Conservation (phyloP, 106 monocot species). For the Platanthera zijinensis region DNA sequence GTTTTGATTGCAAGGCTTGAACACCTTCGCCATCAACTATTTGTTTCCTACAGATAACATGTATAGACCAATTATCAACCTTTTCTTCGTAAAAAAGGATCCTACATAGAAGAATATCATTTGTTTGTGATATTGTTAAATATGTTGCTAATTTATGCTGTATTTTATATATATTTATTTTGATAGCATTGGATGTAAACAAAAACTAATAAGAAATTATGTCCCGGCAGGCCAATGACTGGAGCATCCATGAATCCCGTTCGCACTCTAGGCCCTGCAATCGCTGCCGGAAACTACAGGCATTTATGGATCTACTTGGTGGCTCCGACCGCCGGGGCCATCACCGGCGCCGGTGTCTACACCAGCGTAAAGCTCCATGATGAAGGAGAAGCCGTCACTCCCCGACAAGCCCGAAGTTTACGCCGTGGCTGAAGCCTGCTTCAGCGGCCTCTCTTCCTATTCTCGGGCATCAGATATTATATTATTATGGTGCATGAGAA, state of each 20-base stretch:
- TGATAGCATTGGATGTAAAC: too few species aligned
- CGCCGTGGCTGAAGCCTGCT: constrained; percentile 30
- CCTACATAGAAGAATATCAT: too few species aligned
- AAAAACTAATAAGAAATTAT: background rate
- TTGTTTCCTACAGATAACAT: too few species aligned
- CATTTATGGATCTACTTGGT: constrained; percentile 86
- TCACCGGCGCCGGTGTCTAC: constrained; percentile 66
- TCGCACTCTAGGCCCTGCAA: constrained; percentile 79
- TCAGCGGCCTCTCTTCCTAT: background rate
- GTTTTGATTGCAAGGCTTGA: too few species aligned
- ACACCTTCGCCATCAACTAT: too few species aligned
- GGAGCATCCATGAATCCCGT: constrained; percentile 96
- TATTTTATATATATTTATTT: too few species aligned
- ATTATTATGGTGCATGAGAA: too few species aligned
- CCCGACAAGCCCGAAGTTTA: constrained; percentile 35
- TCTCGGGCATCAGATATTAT: too few species aligned
- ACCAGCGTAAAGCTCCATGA: constrained; percentile 61
- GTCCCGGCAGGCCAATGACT: constrained; percentile 41
- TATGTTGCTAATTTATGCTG: too few species aligned
- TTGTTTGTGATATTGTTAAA: too few species aligned
- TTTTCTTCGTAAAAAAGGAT: too few species aligned
- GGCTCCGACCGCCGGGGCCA: constrained; percentile 58
- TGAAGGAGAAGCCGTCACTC: constrained; percentile 24
- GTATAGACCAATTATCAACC: too few species aligned
- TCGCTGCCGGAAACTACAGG: constrained; percentile 79